Conservation (phyloP, 139 green algal genomes). For the Coelastrella sp. region DNA sequence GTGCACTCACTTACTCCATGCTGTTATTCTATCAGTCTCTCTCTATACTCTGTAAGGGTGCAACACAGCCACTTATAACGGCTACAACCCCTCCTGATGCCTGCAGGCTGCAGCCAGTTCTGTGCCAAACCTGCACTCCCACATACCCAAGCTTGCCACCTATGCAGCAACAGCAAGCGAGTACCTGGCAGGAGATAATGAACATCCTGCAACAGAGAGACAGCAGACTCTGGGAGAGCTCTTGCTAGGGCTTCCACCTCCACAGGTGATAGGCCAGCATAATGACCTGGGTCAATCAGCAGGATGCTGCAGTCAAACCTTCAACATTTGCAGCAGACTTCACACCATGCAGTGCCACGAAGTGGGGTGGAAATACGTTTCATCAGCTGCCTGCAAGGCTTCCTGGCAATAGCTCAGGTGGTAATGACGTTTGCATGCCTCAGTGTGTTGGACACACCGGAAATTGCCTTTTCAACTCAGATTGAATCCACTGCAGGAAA, state of each 20-base stretch:
- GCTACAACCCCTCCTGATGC: neutral
- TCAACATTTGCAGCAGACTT: too few relatives aligned
- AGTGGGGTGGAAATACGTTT: too few relatives aligned
- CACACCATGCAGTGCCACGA: too few relatives aligned
- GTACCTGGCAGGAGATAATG: neutral
- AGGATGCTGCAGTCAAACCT: too few relatives aligned
- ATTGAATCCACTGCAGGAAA: slow-evolving; percentile 34
- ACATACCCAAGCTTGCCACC: slow-evolving; percentile 17
- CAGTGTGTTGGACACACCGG: too few relatives aligned
- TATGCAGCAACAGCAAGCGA: slow-evolving; percentile 16
- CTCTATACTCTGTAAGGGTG: neutral
- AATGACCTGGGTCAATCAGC: too few relatives aligned
- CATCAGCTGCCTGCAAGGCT: too few relatives aligned
- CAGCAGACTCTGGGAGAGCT: slow-evolving; percentile 38
- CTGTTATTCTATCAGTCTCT: too few relatives aligned
- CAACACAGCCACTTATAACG: neutral
- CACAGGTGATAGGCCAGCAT: neutral
- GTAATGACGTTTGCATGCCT: too few relatives aligned
- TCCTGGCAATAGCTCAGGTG: too few relatives aligned
- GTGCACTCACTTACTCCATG: too few relatives aligned
- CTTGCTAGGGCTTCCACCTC: slow-evolving; percentile 38
- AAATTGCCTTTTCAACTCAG: too few relatives aligned
- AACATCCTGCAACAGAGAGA: slow-evolving; percentile 5
- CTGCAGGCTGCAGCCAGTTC: neutral
- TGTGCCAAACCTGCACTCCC: neutral